These are phyloP conservation scores for Articulospora tetracladia DNA, from an alignment of 495 filamentous ascomycete species.

Conservation along the genomic window DNA sequence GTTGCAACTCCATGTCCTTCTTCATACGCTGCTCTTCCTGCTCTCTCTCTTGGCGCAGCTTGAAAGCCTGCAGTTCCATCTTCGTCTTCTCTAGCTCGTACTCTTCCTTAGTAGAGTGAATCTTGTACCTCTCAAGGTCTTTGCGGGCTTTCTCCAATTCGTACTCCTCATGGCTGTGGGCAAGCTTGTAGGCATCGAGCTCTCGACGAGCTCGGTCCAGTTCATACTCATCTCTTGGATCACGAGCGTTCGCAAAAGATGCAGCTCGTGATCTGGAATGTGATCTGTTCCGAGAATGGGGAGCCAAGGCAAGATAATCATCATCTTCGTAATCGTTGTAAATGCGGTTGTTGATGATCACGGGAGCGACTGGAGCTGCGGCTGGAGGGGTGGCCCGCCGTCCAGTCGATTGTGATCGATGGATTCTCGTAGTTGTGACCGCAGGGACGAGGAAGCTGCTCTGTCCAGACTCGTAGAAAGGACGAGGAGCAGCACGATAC, in stretches of 20 bases:
- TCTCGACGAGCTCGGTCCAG: slow-evolving; percentile 37
- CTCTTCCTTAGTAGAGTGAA: slow-evolving; percentile 23
- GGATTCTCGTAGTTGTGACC: neutral
- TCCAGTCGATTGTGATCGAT: slow-evolving; percentile 15
- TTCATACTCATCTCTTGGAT: slow-evolving; percentile 7
- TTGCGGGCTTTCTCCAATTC: slow-evolving; percentile 22
- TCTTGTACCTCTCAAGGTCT: slow-evolving; percentile 13
- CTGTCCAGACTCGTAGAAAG: slow-evolving; percentile 2
- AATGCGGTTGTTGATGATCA: slow-evolving; percentile 49
- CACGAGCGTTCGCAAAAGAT: slow-evolving; percentile 13
- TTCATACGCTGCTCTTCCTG: slow-evolving; percentile 39
- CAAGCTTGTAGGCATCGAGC: slow-evolving; percentile 29
- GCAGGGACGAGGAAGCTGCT: slow-evolving; percentile 15
- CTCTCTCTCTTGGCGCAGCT: slow-evolving; percentile 33
- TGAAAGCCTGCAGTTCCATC: slow-evolving; percentile 32
- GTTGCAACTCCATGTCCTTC: slow-evolving; percentile 40
- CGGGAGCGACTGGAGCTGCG: slow-evolving; percentile 29
- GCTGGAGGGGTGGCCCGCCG: slow-evolving; percentile 16
- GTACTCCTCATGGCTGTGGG: slow-evolving; percentile 28
- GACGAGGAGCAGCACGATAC: slow-evolving; percentile 8
- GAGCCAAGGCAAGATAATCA: slow-evolving; percentile 19
- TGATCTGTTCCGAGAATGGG: slow-evolving; percentile 24
- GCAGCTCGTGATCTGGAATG: slow-evolving; percentile 26
- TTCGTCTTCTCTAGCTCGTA: slow-evolving; percentile 35
- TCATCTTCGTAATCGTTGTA: slow-evolving; percentile 31